Percentiles rank a stretch among this genome's conserved stretches.
Evolutionary conservation across 139 green algal species (phyloP).

Genomic region (Chlorella sorokiniana): DNA sequence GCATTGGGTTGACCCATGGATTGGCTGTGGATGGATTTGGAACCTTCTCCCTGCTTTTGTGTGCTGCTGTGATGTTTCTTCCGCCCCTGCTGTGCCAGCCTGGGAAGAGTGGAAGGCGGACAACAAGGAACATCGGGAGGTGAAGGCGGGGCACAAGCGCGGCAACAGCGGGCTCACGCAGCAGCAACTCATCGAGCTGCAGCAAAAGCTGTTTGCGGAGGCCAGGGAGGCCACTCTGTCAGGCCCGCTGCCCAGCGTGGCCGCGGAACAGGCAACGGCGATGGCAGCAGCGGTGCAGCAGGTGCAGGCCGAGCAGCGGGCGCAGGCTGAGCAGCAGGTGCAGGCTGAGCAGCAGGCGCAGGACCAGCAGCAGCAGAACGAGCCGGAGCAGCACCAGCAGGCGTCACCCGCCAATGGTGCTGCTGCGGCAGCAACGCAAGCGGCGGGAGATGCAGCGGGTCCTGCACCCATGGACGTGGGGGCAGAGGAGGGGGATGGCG

Average conservation of each 20-base stretch:
- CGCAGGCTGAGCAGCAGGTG: background rate
- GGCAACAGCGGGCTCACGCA: slow-evolving; percentile 38
- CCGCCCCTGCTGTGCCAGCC: background rate
- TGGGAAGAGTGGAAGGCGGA: slow-evolving; percentile 49
- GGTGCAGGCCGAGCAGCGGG: slow-evolving; percentile 3
- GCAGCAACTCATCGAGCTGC: slow-evolving; percentile 50
- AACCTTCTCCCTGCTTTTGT: background rate
- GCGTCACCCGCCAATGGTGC: too few relatives aligned
- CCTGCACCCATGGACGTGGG: too few relatives aligned
- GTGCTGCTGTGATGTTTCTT: background rate
- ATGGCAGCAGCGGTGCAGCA: background rate
- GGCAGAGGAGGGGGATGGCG: too few relatives aligned
- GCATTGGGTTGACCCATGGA: background rate
- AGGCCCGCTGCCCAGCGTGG: slow-evolving; percentile 5
- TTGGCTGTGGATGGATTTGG: background rate
- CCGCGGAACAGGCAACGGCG: background rate
- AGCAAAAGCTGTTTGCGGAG: slow-evolving; percentile 55
- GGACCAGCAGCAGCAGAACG: background rate
- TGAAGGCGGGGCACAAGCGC: slow-evolving; percentile 29
- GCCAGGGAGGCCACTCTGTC: slow-evolving; percentile 40
- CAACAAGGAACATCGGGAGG: slow-evolving; percentile 42
- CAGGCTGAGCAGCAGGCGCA: background rate
- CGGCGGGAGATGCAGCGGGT: too few relatives aligned
- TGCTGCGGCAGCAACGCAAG: background rate
- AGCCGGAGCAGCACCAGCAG: background rate